Evolutionary conservation across 805 yeast genomes (phyloP), one percentile per base, ranked within the genome.

Genomic region (Yarrowia deformans): DNA sequence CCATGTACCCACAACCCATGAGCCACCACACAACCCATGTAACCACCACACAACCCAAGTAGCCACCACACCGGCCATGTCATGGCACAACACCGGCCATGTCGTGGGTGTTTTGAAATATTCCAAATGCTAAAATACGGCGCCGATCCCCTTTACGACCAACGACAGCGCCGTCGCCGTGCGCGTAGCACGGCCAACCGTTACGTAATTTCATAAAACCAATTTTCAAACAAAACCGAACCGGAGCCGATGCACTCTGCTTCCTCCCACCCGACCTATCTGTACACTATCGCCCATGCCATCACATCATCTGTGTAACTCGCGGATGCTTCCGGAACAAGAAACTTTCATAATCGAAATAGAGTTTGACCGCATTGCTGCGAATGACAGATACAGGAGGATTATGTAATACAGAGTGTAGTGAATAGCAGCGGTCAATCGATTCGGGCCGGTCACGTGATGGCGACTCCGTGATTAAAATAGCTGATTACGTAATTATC

Each of bases 311-410:
- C 13, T 35, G 29, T 37, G 45, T 50, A 14, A 29, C n/a, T 16
- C 29, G 29, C 60, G 60, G 60, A 54, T 54, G 14, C 19, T 19
- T 19, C 60, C 60, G 64, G 64, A 56, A 56, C 48, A 16, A 42
- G 29, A 56, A 42, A 56, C 23, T 43, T 56, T 56, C 49, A 42
- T 56, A 32, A 32, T 56, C 37, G 34, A 18, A 34, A 10, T 56
- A 13, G 63, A 56, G 63, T 56, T 56, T 56, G 63, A 29, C 23
- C 39, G 63, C 63, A 56, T 56, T 56, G 63, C 63, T 37, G 43
- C 18, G 43, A 18, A 37, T 55, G 23, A 45, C 14, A 18, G 12
- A 40, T 10, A n/a, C n/a, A n/a, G 1, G 45, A 42, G 9, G 50
- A 23, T 13, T 23, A 23, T 23, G 29, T 23, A 23, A 23, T 23